Evolutionary conservation across 2,329 filamentous ascomycete genomes (phyloP).

Genomic region (Ceratocystis lukuohia): DNA sequence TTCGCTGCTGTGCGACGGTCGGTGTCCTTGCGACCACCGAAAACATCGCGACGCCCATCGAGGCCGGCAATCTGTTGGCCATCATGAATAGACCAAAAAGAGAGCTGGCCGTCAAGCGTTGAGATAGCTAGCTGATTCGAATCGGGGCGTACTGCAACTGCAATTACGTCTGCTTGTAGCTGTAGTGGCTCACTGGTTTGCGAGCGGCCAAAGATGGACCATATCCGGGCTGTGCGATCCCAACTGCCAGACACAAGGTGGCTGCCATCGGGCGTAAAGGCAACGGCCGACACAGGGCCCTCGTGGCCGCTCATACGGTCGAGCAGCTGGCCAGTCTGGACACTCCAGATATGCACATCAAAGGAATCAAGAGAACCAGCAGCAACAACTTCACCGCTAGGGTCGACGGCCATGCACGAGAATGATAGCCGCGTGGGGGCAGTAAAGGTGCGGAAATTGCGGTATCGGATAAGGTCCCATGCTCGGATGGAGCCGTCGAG

Average conservation of each 20-base stretch:
- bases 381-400: constrained; percentile 89
- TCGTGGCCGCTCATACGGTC: constrained; percentile 87
- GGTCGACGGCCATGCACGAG: constrained; percentile 89
- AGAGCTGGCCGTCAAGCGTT: constrained; percentile 83
- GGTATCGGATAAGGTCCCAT: constrained; percentile 90
- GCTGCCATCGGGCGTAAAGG: constrained; percentile 77
- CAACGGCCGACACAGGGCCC: constrained; percentile 75
- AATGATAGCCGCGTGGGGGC: constrained; percentile 85
- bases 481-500: constrained; percentile 87
- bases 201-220: constrained; percentile 87
- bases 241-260: constrained; percentile 84
- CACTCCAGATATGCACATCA: constrained; percentile 96
- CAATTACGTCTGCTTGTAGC: constrained; percentile 79
- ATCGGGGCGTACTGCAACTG: constrained; percentile 77
- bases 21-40: constrained; percentile 74
- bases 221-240: constrained; percentile 90
- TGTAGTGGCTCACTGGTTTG: constrained; percentile 92
- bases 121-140: constrained; percentile 83
- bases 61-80: constrained; percentile 74
- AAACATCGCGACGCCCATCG: constrained; percentile 83
- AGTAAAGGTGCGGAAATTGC: constrained; percentile 95
- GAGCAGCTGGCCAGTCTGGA: constrained; percentile 89
- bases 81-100: constrained; percentile 86
- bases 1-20: constrained; percentile 89
- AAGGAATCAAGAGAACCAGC: constrained; percentile 93